These are phyloP conservation scores for Suhomyces sp. DNA, from an alignment of 805 yeast species.

Conservation along the genomic window DNA sequence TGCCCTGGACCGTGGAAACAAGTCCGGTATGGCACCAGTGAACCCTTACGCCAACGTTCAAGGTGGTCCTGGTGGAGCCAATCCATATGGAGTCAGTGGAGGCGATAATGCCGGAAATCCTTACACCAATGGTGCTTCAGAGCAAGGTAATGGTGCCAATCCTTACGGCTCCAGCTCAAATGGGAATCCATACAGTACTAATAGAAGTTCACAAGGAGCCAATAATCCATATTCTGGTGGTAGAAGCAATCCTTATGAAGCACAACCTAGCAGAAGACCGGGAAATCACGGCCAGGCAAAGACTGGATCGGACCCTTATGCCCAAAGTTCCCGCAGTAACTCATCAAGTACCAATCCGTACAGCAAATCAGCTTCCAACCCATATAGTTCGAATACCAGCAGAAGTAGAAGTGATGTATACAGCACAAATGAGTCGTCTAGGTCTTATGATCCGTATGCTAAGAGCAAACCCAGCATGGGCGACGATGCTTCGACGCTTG, in stretches of 20 bases:
- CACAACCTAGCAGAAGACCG: background rate
- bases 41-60: constrained; percentile 39
- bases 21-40: constrained; percentile 38
- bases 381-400: background rate
- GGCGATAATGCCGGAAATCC: constrained; percentile 4
- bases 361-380: background rate
- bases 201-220: constrained; percentile 9
- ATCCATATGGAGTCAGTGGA: constrained; percentile 1
- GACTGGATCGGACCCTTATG: background rate
- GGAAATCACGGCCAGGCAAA: background rate
- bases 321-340: background rate
- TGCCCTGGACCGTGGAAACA: constrained; percentile 42
- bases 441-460: constrained; percentile 1
- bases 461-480: constrained; percentile 1
- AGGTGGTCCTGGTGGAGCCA: constrained; percentile 2
- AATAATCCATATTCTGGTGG: background rate
- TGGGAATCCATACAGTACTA: constrained; percentile 1
- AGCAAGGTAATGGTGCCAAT: constrained; percentile 1
- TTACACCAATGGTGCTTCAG: background rate
- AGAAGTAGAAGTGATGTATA: background rate
- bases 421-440: background rate
- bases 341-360: background rate
- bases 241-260: constrained; percentile 1
- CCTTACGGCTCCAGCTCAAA: constrained; percentile 4
- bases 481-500: constrained; percentile 34